phyloP scores from a whole-genome alignment of 225 moss, liverwort and hornwort genomes.

The Anthoceros angustus region DNA sequence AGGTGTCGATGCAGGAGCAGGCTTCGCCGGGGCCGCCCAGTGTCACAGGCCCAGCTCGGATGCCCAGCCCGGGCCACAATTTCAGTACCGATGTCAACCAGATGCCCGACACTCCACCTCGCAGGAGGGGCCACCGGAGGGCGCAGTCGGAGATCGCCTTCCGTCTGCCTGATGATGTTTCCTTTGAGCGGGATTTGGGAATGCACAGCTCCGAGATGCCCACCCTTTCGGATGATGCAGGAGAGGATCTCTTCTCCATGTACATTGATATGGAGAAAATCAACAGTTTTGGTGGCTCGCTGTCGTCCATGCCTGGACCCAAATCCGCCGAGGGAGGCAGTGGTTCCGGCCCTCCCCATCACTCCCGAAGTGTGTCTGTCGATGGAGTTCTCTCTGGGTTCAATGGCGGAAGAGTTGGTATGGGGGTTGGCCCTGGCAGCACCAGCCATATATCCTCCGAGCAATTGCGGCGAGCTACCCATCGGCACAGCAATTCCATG shows the following conservation, averaged over 20 bases:
- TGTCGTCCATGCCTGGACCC: slow-evolving; percentile 24
- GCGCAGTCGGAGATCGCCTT: slow-evolving; percentile 66
- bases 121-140: slow-evolving; percentile 47
- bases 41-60: slow-evolving; percentile 40
- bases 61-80: slow-evolving; percentile 43
- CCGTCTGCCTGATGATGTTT: slow-evolving; percentile 49
- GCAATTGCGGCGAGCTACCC: slow-evolving; percentile 34
- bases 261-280: slow-evolving; percentile 87
- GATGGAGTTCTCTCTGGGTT: slow-evolving; percentile 40
- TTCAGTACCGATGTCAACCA: slow-evolving; percentile 63
- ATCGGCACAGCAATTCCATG: slow-evolving; percentile 64
- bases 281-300: slow-evolving; percentile 48
- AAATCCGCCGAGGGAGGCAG: slow-evolving; percentile 35
- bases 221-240: slow-evolving; percentile 47
- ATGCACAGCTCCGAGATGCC: slow-evolving; percentile 73
- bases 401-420: slow-evolving; percentile 24
- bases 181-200: slow-evolving; percentile 51
- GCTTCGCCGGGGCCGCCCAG: slow-evolving; percentile 61
- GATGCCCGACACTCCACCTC: slow-evolving; percentile 66
- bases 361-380: slow-evolving; percentile 55
- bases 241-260: slow-evolving; percentile 71
- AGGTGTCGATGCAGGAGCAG: slow-evolving; percentile 68
- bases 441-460: slow-evolving; percentile 38
- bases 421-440: slow-evolving; percentile 27
- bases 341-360: slow-evolving; percentile 42